Percentiles rank a stretch among this genome's conserved stretches.
Evolutionary conservation across 257 asterid genomes (phyloP).

Genomic region (Parsonsia alboflavescens): DNA sequence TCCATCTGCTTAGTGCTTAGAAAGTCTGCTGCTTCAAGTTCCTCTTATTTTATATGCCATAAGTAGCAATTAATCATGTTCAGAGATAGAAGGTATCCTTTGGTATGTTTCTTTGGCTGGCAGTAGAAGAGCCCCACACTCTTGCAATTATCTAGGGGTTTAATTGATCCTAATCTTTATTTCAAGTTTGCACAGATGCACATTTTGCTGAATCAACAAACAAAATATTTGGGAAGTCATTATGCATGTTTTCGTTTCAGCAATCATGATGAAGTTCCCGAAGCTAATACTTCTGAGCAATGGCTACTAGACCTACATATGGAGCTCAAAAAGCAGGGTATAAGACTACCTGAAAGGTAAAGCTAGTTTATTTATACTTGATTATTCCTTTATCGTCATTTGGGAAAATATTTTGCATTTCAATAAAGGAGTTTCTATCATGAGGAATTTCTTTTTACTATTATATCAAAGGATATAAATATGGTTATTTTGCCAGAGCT

Average conservation of each 20-base stretch:
- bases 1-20: no score
- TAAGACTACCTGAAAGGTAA: constrained; percentile 37
- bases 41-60: no score
- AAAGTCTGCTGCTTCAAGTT: no score
- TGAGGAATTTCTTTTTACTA: not conserved
- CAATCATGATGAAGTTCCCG: constrained; percentile 16
- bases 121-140: no score
- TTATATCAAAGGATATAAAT: not conserved
- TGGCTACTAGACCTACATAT: constrained; percentile 35
- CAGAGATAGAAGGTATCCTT: no score
- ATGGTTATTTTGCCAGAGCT: constrained; percentile 1
- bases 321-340: constrained; percentile 33
- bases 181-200: no score
- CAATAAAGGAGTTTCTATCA: not conserved
- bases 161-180: no score
- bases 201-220: no score
- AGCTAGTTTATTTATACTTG: not conserved
- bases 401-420: not conserved
- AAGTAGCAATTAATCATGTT: no score
- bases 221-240: no score
- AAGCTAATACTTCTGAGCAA: constrained; percentile 15
- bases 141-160: no score
- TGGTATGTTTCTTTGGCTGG: no score
- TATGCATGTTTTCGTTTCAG: constrained; percentile 4
- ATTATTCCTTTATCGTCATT: not conserved